Base-by-base conservation (phyloP, 192 early-diverging fungal genomes). In the Coemansia interrupta region DNA sequence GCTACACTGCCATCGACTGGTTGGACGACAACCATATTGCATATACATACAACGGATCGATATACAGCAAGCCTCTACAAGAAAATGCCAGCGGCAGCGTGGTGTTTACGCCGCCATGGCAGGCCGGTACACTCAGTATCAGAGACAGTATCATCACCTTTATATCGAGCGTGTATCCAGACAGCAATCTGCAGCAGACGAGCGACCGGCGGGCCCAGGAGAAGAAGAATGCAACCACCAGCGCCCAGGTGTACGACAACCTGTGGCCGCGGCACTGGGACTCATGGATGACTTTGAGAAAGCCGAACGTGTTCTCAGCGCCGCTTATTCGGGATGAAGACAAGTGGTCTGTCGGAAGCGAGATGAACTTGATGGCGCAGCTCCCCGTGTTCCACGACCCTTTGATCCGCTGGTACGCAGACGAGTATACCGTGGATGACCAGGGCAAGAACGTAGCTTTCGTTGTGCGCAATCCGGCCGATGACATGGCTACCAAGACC, bases 241-340 rank as follows among this genome's bases (percentile, higher is more conserved):
- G 81, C 17, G 88, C 82, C n/a, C 47, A 78, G 22, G 80, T 78
- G 18, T 88, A 72, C 61, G 84, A 89, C 49, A 60, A 83, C 12
- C 63, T 92, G 44, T 88, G 86, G 84, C 82, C 87, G 26, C 75
- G 88, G 39, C 90, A 92, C 55, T 90, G 88, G 87, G 86, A 90
- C 58, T 64, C 70, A 8, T 87, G 81, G 63, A 74, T 81, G 38
- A 58, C 76, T 13, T 55, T 74, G 22, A 78, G 82, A 60, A 61
- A 64, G 26, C 56, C 63, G 5, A 51, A 56, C 10, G 48, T 77
- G 40, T 70, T 67, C 38, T 19, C 63, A 1, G 55, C 49, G 5
- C 13, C 50, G 1, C 12, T 51, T 41, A 36, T 14, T 41, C 14
- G n/a, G 71, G 55, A 86, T 78, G 43, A 36, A 15, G 39, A 47